phyloP scores from a whole-genome alignment of 2,329 filamentous ascomycete genomes.

The Xylogone sp. region DNA sequence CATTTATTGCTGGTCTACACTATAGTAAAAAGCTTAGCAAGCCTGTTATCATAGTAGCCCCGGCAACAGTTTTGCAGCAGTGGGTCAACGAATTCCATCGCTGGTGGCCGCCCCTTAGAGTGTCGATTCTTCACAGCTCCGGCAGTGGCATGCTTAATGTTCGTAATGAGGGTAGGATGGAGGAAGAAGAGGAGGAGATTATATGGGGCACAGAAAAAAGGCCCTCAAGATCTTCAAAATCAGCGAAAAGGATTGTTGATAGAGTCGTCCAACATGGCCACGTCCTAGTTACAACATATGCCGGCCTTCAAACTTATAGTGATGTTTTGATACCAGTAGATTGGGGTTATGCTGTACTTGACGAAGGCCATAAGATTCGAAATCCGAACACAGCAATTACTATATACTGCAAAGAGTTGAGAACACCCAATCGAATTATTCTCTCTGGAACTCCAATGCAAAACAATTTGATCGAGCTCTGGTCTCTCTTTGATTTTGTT shows the following conservation, averaged over 20 bases:
- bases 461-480: slow-evolving; percentile 91
- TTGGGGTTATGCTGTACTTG: slow-evolving; percentile 92
- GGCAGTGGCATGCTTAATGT: slow-evolving; percentile 95
- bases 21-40: slow-evolving; percentile 82
- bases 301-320: slow-evolving; percentile 89
- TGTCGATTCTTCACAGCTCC: slow-evolving; percentile 91
- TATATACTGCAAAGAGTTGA: slow-evolving; percentile 89
- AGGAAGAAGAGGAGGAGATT: slow-evolving; percentile 46
- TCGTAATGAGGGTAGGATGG: slow-evolving; percentile 54
- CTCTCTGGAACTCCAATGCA: slow-evolving; percentile 96
- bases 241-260: slow-evolving; percentile 77
- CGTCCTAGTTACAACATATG: slow-evolving; percentile 92
- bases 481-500: slow-evolving; percentile 97
- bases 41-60: slow-evolving; percentile 87
- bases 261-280: slow-evolving; percentile 81
- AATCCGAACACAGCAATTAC: slow-evolving; percentile 96
- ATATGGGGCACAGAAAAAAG: slow-evolving; percentile 39
- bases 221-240: slow-evolving; percentile 55
- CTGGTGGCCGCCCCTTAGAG: slow-evolving; percentile 98
- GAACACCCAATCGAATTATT: slow-evolving; percentile 86
- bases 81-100: slow-evolving; percentile 98
- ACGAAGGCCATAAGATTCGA: slow-evolving; percentile 97
- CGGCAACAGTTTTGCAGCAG: slow-evolving; percentile 90
- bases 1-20: slow-evolving; percentile 74
- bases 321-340: slow-evolving; percentile 76